Percentiles rank a stretch among this genome's conserved stretches.
Evolutionary conservation across 176 grass and related monocot genomes (phyloP).

Genomic region (Triticum aestivum): IWGSC_CS_RefSeq_v2.1 NC_057803.1:291454590-291455089

Average conservation of each 20-base stretch:
- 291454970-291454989: conserved; percentile 70
- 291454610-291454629: not conserved
- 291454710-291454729: no score
- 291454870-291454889: conserved; percentile 91
- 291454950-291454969: conserved; percentile 62
- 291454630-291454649: no score
- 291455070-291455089: conserved; percentile 69
- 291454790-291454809: not conserved
- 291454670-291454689: no score
- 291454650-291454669: no score
- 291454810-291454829: conserved; percentile 76
- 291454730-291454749: not conserved
- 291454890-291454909: conserved; percentile 29
- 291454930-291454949: conserved; percentile 18
- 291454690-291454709: no score
- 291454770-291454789: not conserved
- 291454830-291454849: conserved; percentile 88
- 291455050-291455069: conserved; percentile 71
- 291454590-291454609: not conserved
- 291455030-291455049: conserved; percentile 89
- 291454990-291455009: conserved; percentile 55
- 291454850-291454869: conserved; percentile 94
- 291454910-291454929: not conserved
- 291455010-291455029: conserved; percentile 70
- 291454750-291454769: not conserved